Base-by-base conservation (phyloP, 441 rosid genomes). In the Populus tomentosa region DNA sequence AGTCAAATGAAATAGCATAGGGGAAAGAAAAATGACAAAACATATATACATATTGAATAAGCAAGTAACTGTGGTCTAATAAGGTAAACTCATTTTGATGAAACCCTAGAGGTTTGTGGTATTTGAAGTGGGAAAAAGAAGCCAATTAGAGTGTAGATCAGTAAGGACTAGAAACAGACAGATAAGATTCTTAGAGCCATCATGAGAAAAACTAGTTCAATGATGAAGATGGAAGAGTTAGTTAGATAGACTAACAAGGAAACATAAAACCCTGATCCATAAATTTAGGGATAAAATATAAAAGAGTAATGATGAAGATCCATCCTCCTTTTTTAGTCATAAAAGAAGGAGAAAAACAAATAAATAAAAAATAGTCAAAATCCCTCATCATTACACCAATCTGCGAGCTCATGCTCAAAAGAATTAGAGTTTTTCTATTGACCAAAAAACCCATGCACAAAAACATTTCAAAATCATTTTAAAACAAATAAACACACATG, bases 361-460 rank as follows among this genome's bases (percentile, higher is more conserved):
- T 26, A 28, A 63, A 16, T 24, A 33, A 72, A 68, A 63, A 20
- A 70, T 38, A 71, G 91, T 88, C 92, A 90, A 87, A 84, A 84
- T 72, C 78, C 79, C 77, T 87, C 88, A 90, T 90, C 92, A 90
- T 90, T 90, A 83, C 87, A 77, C 90, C 89, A 88, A 88, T 90
- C 89, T 88, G 87, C 2, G 56, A 4, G 56, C 56, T 76, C 85
- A 76, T 78, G 87, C 79, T 78, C 87, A 69, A 35, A 71, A 71
- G 4, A 75, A 73, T 74, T 53, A 36, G 23, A 78, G 36, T 61
- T 77, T 70, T 73, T 20, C 69, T 33, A 53, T 56, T 30, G 63
- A 77, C 84, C 66, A 68, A 80, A 71, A 23, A 72, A 69, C 73
- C 77, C 80, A 79, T 59, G 30, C 13, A 65, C 42, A 32, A 70